Evolutionary conservation across 495 filamentous ascomycete species (phyloP), one percentile per base, ranked within the genome.

Genomic region (Cairneyella variabilis): DNA sequence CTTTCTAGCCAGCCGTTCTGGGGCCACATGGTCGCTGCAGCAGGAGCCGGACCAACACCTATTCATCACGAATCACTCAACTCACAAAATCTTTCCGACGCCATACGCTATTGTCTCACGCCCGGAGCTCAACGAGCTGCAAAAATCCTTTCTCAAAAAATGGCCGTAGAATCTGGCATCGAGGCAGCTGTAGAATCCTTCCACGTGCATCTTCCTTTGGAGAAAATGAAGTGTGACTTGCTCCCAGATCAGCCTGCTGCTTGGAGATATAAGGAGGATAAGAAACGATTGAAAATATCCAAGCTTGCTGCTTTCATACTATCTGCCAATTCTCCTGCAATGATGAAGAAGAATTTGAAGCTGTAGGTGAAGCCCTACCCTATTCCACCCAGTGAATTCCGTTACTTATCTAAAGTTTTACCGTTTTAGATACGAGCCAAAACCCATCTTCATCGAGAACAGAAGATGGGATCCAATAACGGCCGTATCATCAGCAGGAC

Each of bases 211-310:
- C 63, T 85, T 0, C 66, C 78, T 18, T 25, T 75, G 10, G 64
- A 76, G 20, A 49, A 60, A 12, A 38, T 85, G 17, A 66, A 68
- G 32, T 86, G 83, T 61, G 63, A 69, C 1, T 58, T 84, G 2
- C 70, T 70, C 36, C 80, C 76, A 0, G 50, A 61, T 28, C 69
- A 72, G n/a, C 68, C 60, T 11, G 60, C 62, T 27, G 21, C 22
- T 11, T 47, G 21, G 44, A 38, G 14, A 38, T 38, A 38, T 14
- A 38, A 5, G 32, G 18, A 16, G 3, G 23, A 51, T 17, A 37
- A 26, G 32, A 22, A 40, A 7, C 17, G 11, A 14, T 16, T 51
- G 9, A 39, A 51, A 12, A 20, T 51, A 9, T 51, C 48, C 4
- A 38, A 38, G 12, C 3, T 38, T 3, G 36, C n/a, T n/a, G n/a